Evolutionary conservation across 257 asterid species (phyloP).

Genomic region (Solanum rostratum): DNA sequence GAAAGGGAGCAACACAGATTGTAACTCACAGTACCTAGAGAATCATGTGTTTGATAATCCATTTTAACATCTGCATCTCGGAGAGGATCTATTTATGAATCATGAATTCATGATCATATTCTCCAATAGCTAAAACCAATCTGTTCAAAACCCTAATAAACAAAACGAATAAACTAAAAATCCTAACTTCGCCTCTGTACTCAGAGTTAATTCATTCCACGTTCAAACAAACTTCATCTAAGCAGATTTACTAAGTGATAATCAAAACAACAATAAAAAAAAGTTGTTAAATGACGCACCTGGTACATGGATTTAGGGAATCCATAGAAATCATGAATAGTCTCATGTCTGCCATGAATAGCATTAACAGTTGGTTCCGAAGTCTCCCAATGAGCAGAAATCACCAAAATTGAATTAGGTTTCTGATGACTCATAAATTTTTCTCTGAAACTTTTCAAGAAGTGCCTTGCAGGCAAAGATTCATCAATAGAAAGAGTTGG

Average conservation of each 20-base stretch:
- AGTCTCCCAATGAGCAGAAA: conserved; percentile 85
- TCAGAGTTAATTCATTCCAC: background rate
- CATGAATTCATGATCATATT: background rate
- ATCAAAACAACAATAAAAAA: no score
- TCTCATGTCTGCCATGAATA: conserved; percentile 34
- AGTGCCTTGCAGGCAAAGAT: conserved; percentile 51
- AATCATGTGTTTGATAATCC: background rate
- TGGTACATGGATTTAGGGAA: conserved; percentile 63
- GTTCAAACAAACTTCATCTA: background rate
- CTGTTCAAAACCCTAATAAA: background rate
- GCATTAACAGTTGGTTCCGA: conserved; percentile 49
- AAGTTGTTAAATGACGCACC: conserved; percentile 10
- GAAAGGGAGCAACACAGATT: background rate
- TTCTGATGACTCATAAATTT: conserved; percentile 21
- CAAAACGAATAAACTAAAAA: no score
- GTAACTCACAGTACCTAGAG: background rate
- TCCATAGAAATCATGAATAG: conserved; percentile 68
- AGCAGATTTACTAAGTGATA: background rate
- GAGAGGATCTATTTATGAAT: no score
- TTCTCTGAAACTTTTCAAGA: conserved; percentile 39
- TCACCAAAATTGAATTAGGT: conserved; percentile 43
- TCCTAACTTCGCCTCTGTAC: background rate
- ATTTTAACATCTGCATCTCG: background rate
- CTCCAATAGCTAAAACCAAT: background rate
- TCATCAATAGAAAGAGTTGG: conserved; percentile 66